These are phyloP conservation scores for Coccinonectria pachysandricola DNA, from an alignment of 2,329 filamentous ascomycete species.

Conservation along the genomic window DNA sequence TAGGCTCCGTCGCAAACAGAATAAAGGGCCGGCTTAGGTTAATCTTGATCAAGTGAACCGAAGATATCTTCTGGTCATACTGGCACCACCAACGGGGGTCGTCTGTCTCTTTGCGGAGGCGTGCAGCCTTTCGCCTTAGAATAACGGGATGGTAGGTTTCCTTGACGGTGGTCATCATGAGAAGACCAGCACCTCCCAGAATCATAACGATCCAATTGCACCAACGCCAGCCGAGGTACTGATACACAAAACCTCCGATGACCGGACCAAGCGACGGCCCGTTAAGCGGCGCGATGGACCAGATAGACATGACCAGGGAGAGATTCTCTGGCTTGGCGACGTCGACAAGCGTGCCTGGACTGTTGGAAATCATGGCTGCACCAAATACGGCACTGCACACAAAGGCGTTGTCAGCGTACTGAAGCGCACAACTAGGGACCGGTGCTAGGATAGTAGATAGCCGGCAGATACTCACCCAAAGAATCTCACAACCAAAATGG, in stretches of 20 bases:
- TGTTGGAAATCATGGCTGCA: constrained; percentile 72
- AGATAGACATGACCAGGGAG: constrained; percentile 73
- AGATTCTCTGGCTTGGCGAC: constrained; percentile 72
- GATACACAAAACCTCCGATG: constrained; percentile 63
- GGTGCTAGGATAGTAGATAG: constrained; percentile 1
- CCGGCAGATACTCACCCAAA: constrained; percentile 42
- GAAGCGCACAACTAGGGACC: no score
- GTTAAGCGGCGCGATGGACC: constrained; percentile 77
- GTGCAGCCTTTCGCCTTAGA: constrained; percentile 54
- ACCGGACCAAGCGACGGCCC: constrained; percentile 39
- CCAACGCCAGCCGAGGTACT: constrained; percentile 81
- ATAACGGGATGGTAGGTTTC: constrained; percentile 72
- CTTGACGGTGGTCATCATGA: constrained; percentile 48
- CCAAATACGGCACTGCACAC: constrained; percentile 43
- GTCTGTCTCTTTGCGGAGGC: constrained; percentile 54
- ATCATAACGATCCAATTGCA: constrained; percentile 75
- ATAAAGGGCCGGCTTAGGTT: constrained; percentile 71
- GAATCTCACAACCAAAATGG: constrained; percentile 64
- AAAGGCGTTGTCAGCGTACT: no score
- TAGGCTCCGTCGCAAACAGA: constrained; percentile 72
- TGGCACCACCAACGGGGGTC: constrained; percentile 68
- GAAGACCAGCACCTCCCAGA: constrained; percentile 50
- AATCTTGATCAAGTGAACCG: constrained; percentile 57
- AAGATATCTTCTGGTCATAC: constrained; percentile 62
- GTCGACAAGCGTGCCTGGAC: constrained; percentile 74